A percentile compares a stretch with the other conserved stretches of the same genome.
Evolutionary conservation across 805 yeast genomes (phyloP).

Genomic region (Candida michaelii): DNA sequence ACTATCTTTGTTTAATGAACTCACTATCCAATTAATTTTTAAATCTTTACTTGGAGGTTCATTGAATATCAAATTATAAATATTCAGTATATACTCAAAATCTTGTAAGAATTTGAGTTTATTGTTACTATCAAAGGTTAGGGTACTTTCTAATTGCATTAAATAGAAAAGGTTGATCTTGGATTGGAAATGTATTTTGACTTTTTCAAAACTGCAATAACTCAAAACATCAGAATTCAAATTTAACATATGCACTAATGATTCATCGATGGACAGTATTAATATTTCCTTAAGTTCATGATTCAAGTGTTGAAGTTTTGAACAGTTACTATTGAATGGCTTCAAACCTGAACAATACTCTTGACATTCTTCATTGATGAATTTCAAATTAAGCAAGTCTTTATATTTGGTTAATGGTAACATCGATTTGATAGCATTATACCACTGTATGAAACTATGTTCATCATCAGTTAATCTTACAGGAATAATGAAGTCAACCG

Average conservation of each 20-base stretch:
- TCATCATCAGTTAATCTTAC: conserved; percentile 10
- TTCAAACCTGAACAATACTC: conserved; percentile 10
- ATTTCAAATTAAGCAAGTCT: conserved; percentile 10
- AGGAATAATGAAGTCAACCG: conserved; percentile 14
- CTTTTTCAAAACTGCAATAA: conserved; percentile 19
- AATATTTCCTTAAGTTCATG: conserved; percentile 10
- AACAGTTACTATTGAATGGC: conserved; percentile 7
- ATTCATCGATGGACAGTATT: conserved; percentile 10
- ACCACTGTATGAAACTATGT: conserved; percentile 14
- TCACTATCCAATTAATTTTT: conserved; percentile 22
- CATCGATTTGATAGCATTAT: conserved; percentile 6
- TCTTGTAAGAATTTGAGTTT: conserved; percentile 18
- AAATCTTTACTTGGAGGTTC: conserved; percentile 16
- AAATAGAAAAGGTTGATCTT: conserved; percentile 18
- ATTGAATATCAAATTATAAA: conserved; percentile 18
- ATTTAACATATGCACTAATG: not conserved
- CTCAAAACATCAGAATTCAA: conserved; percentile 1
- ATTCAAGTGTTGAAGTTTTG: not conserved
- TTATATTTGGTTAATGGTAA: conserved; percentile 12
- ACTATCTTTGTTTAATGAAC: conserved; percentile 15
- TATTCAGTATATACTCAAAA: conserved; percentile 17
- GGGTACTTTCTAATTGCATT: conserved; percentile 17
- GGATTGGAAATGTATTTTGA: conserved; percentile 19
- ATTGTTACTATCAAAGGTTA: conserved; percentile 12
- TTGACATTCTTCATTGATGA: conserved; percentile 10